phyloP scores from a whole-genome alignment of 129 eudicot genomes.

The Arctium minus region DNA sequence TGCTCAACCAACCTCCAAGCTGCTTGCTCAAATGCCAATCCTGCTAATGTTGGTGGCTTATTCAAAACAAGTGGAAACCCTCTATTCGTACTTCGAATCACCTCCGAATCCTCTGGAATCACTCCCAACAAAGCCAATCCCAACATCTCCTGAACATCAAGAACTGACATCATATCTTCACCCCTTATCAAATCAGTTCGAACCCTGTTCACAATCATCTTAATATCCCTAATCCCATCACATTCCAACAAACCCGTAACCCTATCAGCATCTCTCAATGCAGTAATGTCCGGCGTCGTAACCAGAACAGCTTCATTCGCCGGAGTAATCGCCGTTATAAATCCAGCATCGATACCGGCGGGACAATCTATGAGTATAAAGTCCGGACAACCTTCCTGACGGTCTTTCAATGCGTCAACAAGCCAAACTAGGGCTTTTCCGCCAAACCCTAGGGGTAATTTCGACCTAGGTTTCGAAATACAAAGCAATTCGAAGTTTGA shows the following conservation, averaged over 20 bases:
- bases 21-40: conserved; percentile 97
- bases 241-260: conserved; percentile 94
- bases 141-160: conserved; percentile 97
- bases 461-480: conserved; percentile 91
- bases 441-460: conserved; percentile 82
- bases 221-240: conserved; percentile 96
- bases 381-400: conserved; percentile 76
- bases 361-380: conserved; percentile 84
- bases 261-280: conserved; percentile 88
- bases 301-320: conserved; percentile 91
- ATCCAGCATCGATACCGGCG: conserved; percentile 90
- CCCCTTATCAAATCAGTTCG: conserved; percentile 91
- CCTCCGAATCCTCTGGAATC: conserved; percentile 95
- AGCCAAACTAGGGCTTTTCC: conserved; percentile 93
- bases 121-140: conserved; percentile 91
- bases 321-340: conserved; percentile 89
- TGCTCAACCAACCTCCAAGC: conserved; percentile 99
- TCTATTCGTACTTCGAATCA: conserved; percentile 90
- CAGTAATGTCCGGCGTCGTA: conserved; percentile 92
- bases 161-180: conserved; percentile 99
- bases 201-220: conserved; percentile 95
- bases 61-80: conserved; percentile 94
- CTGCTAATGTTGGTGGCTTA: conserved; percentile 94
- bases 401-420: conserved; percentile 84
- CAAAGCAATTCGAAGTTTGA: conserved; percentile 81